These are phyloP conservation scores for Malassezia furfur DNA, from an alignment of 1,284 basidiomycete genomes.

Conservation along the genomic window DNA sequence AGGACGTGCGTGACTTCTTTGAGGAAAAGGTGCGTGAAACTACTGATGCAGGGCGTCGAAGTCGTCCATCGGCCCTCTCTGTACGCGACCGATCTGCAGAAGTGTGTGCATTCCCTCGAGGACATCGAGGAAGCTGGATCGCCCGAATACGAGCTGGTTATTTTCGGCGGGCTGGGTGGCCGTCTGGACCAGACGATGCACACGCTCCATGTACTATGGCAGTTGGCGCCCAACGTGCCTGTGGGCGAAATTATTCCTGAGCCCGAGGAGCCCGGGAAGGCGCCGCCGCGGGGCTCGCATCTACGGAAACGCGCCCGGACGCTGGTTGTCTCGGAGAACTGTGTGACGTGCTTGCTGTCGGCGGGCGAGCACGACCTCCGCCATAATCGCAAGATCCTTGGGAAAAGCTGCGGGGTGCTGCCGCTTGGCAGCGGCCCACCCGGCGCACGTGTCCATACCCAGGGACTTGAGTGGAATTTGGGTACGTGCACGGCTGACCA, in stretches of 20 bases:
- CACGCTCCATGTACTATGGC: conserved; percentile 73
- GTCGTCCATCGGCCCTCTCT: conserved; percentile 64
- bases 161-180: conserved; percentile 80
- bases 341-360: conserved; percentile 77
- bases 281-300: conserved; percentile 10
- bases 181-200: conserved; percentile 89
- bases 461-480: conserved; percentile 81
- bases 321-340: conserved; percentile 75
- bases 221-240: conserved; percentile 54
- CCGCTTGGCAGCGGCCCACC: conserved; percentile 62
- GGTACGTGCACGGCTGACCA: conserved; percentile 53
- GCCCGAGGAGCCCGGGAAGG: conserved; percentile 15
- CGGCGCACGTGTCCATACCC: conserved; percentile 65
- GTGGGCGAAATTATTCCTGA: conserved; percentile 17
- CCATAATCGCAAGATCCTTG: conserved; percentile 64
- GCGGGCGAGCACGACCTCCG: conserved; percentile 66
- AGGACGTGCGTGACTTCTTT: conserved; percentile 65
- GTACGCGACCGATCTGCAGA: conserved; percentile 86
- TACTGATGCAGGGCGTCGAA: conserved; percentile 57
- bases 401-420: conserved; percentile 81
- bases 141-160: conserved; percentile 53
- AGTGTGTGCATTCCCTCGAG: conserved; percentile 64
- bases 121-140: conserved; percentile 50
- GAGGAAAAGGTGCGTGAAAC: conserved; percentile 38
- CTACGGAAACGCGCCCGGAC: conserved; percentile 55